phyloP scores from a whole-genome alignment of 306 rosid species.

The Vigna mungo region DNA sequence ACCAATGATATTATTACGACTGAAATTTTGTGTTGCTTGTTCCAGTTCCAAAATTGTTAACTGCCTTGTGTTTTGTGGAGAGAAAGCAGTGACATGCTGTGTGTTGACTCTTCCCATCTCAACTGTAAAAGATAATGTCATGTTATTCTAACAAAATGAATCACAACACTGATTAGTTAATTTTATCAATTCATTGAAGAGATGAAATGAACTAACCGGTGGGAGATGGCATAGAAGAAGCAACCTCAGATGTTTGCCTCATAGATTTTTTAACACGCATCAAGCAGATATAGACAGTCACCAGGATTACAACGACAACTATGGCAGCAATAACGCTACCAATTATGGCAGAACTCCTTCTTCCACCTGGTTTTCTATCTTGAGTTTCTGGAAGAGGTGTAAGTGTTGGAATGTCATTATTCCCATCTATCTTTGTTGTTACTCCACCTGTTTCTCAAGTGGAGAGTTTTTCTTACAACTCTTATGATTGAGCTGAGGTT shows the following conservation, averaged over 20 bases:
- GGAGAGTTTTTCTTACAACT: constrained; percentile 35
- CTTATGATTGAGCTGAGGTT: constrained; percentile 8
- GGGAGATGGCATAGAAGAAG: constrained; percentile 66
- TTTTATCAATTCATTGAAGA: neutral
- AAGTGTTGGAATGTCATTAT: constrained; percentile 57
- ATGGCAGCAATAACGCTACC: constrained; percentile 60
- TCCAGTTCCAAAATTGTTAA: constrained; percentile 59
- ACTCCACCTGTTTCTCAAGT: constrained; percentile 49
- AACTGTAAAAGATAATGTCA: constrained; percentile 47
- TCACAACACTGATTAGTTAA: neutral
- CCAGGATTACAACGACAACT: constrained; percentile 46
- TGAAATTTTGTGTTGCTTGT: constrained; percentile 70
- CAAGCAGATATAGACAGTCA: constrained; percentile 58
- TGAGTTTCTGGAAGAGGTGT: constrained; percentile 51
- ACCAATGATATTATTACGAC: constrained; percentile 60
- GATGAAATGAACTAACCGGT: constrained; percentile 50
- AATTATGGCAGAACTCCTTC: constrained; percentile 49
- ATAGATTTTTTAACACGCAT: constrained; percentile 52
- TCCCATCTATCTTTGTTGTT: constrained; percentile 46
- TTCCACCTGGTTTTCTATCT: constrained; percentile 48
- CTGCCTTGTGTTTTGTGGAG: constrained; percentile 54
- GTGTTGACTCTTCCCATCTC: constrained; percentile 61
- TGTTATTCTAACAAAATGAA: neutral
- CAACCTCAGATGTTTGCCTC: constrained; percentile 63
- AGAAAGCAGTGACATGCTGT: constrained; percentile 45